Percentiles rank a stretch among this genome's conserved stretches.
phyloP scores from a whole-genome alignment of 192 early-diverging fungal genomes.

The Glomus cerebriforme region DNA sequence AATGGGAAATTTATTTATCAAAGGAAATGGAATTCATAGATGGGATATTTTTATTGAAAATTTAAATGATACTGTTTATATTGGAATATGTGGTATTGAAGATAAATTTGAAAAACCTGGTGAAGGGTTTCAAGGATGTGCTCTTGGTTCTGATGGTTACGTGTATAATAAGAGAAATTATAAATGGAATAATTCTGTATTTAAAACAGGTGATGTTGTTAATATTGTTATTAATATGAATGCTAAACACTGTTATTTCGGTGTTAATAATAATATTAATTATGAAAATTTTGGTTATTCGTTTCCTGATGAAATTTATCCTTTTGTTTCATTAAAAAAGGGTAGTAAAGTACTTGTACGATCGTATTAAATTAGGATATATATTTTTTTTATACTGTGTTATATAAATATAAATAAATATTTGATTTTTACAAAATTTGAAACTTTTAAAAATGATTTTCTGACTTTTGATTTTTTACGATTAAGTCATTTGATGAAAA shows the following conservation, averaged over 20 bases:
- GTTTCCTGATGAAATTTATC: slow-evolving; percentile 29
- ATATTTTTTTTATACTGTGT: too few relatives aligned
- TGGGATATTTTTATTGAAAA: slow-evolving; percentile 15
- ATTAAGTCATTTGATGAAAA: too few relatives aligned
- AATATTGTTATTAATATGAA: slow-evolving; percentile 31
- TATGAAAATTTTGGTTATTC: not conserved
- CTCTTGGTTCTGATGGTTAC: not conserved
- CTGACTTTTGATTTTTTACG: too few relatives aligned
- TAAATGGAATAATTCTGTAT: slow-evolving; percentile 10
- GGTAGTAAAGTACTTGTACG: not conserved
- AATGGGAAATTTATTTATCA: not conserved
- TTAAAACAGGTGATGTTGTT: slow-evolving; percentile 3
- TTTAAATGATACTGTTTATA: not conserved
- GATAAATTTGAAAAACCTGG: not conserved
- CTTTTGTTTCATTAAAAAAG: slow-evolving; percentile 9
- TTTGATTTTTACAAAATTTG: too few relatives aligned
- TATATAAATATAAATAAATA: too few relatives aligned
- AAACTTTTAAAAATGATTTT: too few relatives aligned
- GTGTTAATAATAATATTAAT: slow-evolving; percentile 17
- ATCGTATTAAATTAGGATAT: not conserved
- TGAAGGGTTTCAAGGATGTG: not conserved
- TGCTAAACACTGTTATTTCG: not conserved
- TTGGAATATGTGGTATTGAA: not conserved
- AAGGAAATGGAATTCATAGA: slow-evolving; percentile 1
- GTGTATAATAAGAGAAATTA: not conserved